Evolutionary conservation across 2,329 filamentous ascomycete genomes (phyloP).

Genomic region (Trichoderma sp.): DNA sequence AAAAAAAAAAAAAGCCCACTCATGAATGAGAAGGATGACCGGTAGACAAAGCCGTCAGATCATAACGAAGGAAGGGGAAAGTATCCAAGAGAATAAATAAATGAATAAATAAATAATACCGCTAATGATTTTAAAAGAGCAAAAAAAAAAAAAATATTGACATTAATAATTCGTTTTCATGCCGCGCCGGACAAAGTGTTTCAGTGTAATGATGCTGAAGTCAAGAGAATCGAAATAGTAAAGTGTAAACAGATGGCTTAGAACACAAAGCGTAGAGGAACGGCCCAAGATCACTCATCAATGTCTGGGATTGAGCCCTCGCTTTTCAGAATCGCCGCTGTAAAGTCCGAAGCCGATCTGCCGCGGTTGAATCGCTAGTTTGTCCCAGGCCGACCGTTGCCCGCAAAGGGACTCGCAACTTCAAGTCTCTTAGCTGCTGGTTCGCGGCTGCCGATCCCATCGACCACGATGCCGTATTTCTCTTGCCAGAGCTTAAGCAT

Average conservation of each 20-base stretch:
- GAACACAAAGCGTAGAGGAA: background rate
- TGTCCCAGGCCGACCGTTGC: constrained; percentile 9
- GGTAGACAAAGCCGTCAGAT: constrained; percentile 7
- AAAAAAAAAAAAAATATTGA: background rate
- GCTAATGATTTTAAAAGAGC: background rate
- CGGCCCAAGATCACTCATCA: constrained; percentile 25
- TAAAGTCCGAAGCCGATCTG: constrained; percentile 17
- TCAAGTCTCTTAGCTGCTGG: constrained; percentile 59
- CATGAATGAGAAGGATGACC: constrained; percentile 25
- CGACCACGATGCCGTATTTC: constrained; percentile 54
- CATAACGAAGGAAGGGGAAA: background rate
- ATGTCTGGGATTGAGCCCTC: constrained; percentile 15
- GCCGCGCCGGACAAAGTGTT: background rate
- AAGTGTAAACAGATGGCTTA: background rate
- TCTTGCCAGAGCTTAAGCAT: constrained; percentile 75
- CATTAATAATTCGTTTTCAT: background rate
- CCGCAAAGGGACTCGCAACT: constrained; percentile 50
- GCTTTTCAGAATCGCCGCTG: constrained; percentile 20
- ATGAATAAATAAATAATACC: background rate
- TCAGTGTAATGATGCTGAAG: constrained; percentile 1
- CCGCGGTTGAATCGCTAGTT: constrained; percentile 28
- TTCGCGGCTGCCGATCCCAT: constrained; percentile 43
- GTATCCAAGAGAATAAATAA: background rate
- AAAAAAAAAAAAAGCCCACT: constrained; percentile 7
- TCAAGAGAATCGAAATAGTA: background rate